Evolutionary conservation across 306 rosid species (phyloP).

Genomic region (Lathyrus sativus): DNA sequence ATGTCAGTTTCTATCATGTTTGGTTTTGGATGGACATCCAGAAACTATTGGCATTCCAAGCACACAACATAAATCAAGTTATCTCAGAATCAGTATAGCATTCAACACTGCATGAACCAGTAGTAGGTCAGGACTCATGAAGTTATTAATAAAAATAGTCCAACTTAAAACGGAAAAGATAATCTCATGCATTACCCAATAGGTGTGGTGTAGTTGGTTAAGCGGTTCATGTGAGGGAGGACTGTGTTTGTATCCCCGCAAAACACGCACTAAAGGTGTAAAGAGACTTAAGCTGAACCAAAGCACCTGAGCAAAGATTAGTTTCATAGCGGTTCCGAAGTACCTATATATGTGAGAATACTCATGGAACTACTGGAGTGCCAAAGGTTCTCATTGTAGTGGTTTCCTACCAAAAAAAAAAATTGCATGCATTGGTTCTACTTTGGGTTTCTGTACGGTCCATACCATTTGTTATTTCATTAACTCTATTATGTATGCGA

Average conservation of each 20-base stretch:
- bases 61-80: constrained; percentile 6
- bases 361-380: not conserved
- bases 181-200: not conserved
- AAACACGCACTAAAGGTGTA: not conserved
- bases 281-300: not conserved
- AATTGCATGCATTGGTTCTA: constrained; percentile 12
- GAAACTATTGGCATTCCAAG: constrained; percentile 24
- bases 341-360: not conserved
- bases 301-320: not conserved
- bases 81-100: constrained; percentile 8
- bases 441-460: constrained; percentile 12
- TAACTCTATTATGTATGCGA: constrained; percentile 26
- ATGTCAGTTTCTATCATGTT: constrained; percentile 6
- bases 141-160: constrained; percentile 5
- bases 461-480: constrained; percentile 4
- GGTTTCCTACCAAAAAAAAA: not conserved
- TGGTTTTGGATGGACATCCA: constrained; percentile 14
- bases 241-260: not conserved
- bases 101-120: constrained; percentile 21
- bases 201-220: constrained; percentile 5
- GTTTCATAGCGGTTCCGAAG: not conserved
- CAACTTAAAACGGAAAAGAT: constrained; percentile 26
- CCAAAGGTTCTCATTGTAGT: not conserved
- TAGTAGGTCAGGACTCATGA: constrained; percentile 4
- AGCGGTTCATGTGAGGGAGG: not conserved